Base-by-base conservation (phyloP, 495 filamentous ascomycete genomes). In the Aspergillus haitiensis region DNA sequence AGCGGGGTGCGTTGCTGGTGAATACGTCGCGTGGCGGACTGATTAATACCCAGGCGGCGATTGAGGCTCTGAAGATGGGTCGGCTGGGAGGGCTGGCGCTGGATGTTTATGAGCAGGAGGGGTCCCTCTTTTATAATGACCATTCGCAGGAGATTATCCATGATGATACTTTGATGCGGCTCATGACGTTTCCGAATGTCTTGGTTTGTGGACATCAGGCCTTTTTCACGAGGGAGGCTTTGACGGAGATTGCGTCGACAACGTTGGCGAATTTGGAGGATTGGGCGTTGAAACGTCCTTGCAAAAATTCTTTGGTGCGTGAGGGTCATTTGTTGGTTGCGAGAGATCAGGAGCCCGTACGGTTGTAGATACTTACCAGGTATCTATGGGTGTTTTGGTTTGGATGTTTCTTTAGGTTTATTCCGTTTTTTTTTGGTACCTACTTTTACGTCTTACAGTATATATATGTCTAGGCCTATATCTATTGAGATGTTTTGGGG, bases 31-130 rank as follows among this genome's bases (percentile, higher is more conserved):
- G 87, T 0, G 87, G 87, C 5, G 83, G 79, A 6, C 70, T 90
- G 57, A 81, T 89, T 32, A 68, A 88, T 64, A 86, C 81, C 0
- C 66, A 67, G 31, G 82, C 82, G 0, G 79, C 86, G 33, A 85
- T 89, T 47, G 72, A 74, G 6, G 82, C 86, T 16, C 72, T 90
- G 36, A 88, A 90, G 72, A 77, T 65, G 2, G 72, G 77, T 10
- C 77, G 77, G 6, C 72, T 97, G 49, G 78, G 84, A 32, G 91
- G 90, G 18, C 84, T 91, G 9, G 90, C 90, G 46, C 69, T 96
- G 42, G 92, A 97, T 73, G 92, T 96, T 0, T 90, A 91, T 37
- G 91, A 94, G 55, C 90, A 90, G 0, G 92, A 97, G 66, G 77
- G 60, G 53, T 77, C 54, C 68, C 81, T 74, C 27, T 89, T 90